Evolutionary conservation across 805 yeast genomes (phyloP).

Genomic region (Saccharomycopsis microspora): DNA sequence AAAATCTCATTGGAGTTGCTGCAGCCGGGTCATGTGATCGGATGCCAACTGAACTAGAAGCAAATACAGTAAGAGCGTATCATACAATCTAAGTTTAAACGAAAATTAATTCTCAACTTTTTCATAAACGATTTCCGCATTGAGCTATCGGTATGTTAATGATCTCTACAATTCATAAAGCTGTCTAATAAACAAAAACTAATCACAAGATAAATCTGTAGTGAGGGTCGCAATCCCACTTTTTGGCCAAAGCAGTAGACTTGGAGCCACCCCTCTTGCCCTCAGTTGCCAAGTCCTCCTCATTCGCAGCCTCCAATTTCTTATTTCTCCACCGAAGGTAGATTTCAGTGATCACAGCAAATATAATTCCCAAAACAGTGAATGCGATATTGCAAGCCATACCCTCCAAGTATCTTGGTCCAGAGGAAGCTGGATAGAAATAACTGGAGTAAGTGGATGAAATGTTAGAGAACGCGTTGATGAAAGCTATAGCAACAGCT

Average conservation of each 20-base stretch:
- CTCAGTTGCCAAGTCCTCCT: conserved; percentile 8
- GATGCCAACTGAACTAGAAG: no score
- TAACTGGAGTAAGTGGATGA: conserved; percentile 47
- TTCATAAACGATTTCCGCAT: no score
- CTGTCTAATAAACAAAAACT: background rate
- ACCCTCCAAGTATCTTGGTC: conserved; percentile 38
- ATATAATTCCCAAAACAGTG: conserved; percentile 27
- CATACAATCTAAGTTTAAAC: no score
- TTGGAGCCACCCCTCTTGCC: conserved; percentile 4
- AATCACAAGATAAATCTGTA: conserved; percentile 5
- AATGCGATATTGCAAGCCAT: conserved; percentile 38
- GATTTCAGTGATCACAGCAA: conserved; percentile 29
- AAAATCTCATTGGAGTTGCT: no score
- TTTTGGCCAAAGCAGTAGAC: conserved; percentile 7
- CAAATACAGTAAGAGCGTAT: no score
- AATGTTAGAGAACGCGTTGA: conserved; percentile 45
- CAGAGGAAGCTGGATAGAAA: conserved; percentile 32
- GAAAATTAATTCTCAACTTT: no score
- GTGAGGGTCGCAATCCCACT: conserved; percentile 12
- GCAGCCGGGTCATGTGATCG: no score
- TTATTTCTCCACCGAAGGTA: conserved; percentile 21
- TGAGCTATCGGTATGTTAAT: no score
- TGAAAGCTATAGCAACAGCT: conserved; percentile 44
- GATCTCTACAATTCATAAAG: background rate
- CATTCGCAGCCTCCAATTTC: conserved; percentile 7